A percentile compares a stretch with the other conserved stretches of the same genome.
Evolutionary conservation across 2,329 filamentous ascomycete species (phyloP).

Genomic region (Botrytis fabae): DNA sequence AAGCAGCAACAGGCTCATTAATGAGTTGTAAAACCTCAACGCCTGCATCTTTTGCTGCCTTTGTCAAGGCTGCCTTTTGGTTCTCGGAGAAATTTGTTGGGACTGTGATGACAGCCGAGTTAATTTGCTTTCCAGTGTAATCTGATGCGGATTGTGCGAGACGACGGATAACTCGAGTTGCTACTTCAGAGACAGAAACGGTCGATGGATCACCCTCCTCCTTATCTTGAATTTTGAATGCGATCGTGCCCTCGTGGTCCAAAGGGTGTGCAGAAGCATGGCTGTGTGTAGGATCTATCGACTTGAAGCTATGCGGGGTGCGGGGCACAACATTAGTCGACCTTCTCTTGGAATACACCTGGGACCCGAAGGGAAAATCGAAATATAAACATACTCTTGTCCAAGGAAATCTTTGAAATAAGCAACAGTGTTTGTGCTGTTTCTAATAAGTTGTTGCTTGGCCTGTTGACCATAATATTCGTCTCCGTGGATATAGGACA

Average conservation of each 20-base stretch:
- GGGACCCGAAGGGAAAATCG: background rate
- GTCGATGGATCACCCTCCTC: constrained; percentile 63
- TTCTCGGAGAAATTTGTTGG: constrained; percentile 90
- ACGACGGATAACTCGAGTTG: constrained; percentile 80
- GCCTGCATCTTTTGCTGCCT: constrained; percentile 75
- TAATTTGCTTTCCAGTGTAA: constrained; percentile 90
- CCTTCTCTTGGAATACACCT: constrained; percentile 21
- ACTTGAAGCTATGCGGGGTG: constrained; percentile 66
- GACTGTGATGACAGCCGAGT: constrained; percentile 89
- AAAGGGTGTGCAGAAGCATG: constrained; percentile 90
- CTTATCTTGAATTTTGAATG: constrained; percentile 83
- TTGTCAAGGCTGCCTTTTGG: constrained; percentile 78
- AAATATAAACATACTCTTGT: constrained; percentile 67
- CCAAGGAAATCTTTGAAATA: constrained; percentile 96
- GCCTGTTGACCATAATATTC: constrained; percentile 96
- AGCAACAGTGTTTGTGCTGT: constrained; percentile 88
- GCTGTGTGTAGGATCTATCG: constrained; percentile 93
- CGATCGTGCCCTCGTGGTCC: constrained; percentile 68
- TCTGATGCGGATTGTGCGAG: constrained; percentile 82
- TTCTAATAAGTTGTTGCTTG: constrained; percentile 89
- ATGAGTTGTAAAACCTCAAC: constrained; percentile 93
- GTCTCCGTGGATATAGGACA: constrained; percentile 94
- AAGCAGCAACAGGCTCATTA: constrained; percentile 82
- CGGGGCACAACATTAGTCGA: constrained; percentile 27
- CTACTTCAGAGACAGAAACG: constrained; percentile 75